phyloP scores from a whole-genome alignment of 305 asterid species.

The Fraxinus floribunda region DNA sequence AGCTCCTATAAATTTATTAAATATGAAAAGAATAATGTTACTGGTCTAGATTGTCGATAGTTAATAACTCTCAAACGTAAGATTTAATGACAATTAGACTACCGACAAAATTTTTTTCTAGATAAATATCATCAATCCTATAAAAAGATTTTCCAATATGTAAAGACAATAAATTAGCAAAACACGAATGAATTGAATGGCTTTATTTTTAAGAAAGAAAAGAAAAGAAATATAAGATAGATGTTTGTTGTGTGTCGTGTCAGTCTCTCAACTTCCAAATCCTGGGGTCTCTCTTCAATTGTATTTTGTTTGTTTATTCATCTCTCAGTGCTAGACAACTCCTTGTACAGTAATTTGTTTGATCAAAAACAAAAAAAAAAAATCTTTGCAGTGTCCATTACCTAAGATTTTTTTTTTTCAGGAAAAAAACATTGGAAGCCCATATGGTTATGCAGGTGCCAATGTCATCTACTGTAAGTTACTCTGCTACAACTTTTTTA shows the following conservation, averaged over 20 bases:
- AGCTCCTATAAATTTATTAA: too few relatives aligned
- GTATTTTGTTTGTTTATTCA: not conserved
- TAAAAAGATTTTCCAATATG: too few relatives aligned
- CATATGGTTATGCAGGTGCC: not conserved
- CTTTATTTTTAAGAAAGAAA: not conserved
- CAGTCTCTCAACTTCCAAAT: slow-evolving; percentile 34
- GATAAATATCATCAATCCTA: too few relatives aligned
- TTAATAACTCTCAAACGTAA: too few relatives aligned
- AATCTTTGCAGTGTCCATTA: slow-evolving; percentile 18
- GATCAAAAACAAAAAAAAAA: not conserved
- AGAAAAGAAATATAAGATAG: not conserved
- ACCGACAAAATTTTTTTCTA: too few relatives aligned
- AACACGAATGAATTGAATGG: not conserved
- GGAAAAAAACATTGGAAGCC: not conserved
- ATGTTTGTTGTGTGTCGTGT: slow-evolving; percentile 18
- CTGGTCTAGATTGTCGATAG: too few relatives aligned
- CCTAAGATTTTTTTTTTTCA: slow-evolving; percentile 43
- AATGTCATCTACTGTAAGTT: slow-evolving; percentile 43
- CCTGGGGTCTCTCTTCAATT: slow-evolving; percentile 23
- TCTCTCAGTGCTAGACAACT: not conserved
- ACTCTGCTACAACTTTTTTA: slow-evolving; percentile 1
- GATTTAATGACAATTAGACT: not conserved
- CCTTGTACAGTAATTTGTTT: slow-evolving; percentile 22
- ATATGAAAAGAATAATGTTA: too few relatives aligned
- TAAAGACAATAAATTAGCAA: not conserved